Conservation (phyloP, 228 moss, liverwort and hornwort species). For the Sphagnum fallax region DNA sequence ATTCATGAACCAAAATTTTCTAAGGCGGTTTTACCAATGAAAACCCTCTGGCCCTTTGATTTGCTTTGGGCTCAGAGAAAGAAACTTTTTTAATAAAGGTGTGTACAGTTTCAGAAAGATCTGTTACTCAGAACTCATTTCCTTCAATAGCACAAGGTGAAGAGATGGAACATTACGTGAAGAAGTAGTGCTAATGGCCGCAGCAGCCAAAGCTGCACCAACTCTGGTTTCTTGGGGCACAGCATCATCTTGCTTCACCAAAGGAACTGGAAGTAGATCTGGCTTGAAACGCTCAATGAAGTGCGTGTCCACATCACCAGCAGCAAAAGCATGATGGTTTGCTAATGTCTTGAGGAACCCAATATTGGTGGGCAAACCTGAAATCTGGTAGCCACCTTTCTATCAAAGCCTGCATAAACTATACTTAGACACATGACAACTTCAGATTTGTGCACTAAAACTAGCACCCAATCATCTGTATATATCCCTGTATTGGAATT, state of each 20-base stretch:
- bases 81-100: too few relatives aligned
- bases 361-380: conserved; percentile 92
- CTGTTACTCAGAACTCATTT: too few relatives aligned
- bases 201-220: conserved; percentile 66
- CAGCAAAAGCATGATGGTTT: conserved; percentile 79
- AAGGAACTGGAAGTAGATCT: conserved; percentile 51
- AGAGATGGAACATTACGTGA: too few relatives aligned
- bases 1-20: too few relatives aligned
- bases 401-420: not conserved
- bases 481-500: not conserved
- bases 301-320: conserved; percentile 89
- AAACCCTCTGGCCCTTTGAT: too few relatives aligned
- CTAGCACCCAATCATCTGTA: conserved; percentile 1
- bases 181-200: conserved; percentile 27
- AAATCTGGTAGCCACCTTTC: conserved; percentile 38
- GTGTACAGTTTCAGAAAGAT: too few relatives aligned
- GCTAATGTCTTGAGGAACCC: conserved; percentile 73
- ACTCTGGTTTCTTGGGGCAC: conserved; percentile 29
- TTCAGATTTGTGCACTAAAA: not conserved
- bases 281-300: conserved; percentile 82
- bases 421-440: conserved; percentile 1
- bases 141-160: too few relatives aligned
- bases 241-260: conserved; percentile 9
- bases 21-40: too few relatives aligned
- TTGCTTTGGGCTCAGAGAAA: too few relatives aligned